Base-by-base conservation (phyloP, 345 rosid genomes). In the Populus ilicifolia region DNA sequence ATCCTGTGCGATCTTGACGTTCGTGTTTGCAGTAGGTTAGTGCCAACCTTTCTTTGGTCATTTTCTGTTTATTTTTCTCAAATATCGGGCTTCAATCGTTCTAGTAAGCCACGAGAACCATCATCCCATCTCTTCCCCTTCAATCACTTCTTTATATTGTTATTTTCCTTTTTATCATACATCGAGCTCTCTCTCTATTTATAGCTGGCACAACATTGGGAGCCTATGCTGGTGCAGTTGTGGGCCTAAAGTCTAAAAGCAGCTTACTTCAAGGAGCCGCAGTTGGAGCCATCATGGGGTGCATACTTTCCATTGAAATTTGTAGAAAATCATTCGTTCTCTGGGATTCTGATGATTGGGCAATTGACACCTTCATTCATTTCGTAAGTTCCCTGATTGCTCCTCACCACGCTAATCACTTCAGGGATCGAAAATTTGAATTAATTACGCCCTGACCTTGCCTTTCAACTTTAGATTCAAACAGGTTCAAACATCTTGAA, bases 161-260 rank as follows among this genome's bases (percentile, higher is more conserved):
- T 33, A 33, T 56, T 9, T n/a, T 27, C 29, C 1, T 8, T 56
- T 4, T n/a, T 4, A 23, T 23, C 63, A 39, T 2, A 6, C 44
- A 39, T 17, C 66, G 30, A 16, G 66, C 12, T 35, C 43, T 20
- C 8, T 67, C 41, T 44, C n/a, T 30, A 1, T 54, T 4, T 73
- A 39, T 48, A 84, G 89, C 77, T n/a, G 85, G 89, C 8, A 74
- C 77, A 14, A 73, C 80, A 6, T 1, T 79, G 30, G 84, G 87
- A 75, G 82, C 76, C 25, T 41, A 80, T 8, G 30, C 35, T 1
- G 88, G 87, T 50, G 78, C 80, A 29, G 23, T 77, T 38, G 64
- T 76, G 35, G 84, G 87, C 70, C 30, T 81, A 23, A 83, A 79
- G 52, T 75, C 77, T 8, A 65, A 74, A 33, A 77, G 79, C 23